A percentile compares a stretch with the other conserved stretches of the same genome.
These are phyloP conservation scores for Annulohypoxylon maeteangense DNA, from an alignment of 495 filamentous ascomycete genomes.

Conservation along the genomic window DNA sequence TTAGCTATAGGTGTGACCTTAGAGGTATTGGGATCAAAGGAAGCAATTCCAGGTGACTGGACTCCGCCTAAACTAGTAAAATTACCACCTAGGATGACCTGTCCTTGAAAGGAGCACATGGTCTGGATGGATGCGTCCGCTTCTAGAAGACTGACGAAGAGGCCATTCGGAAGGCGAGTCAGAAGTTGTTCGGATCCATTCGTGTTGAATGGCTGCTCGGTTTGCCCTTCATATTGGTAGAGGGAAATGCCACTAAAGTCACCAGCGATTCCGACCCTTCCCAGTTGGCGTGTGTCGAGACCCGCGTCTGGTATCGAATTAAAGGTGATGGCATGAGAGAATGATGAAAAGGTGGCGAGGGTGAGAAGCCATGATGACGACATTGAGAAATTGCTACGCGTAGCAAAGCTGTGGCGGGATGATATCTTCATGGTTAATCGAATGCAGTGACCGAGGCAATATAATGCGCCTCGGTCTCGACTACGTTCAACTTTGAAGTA, in stretches of 20 bases:
- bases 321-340: slow-evolving; percentile 73
- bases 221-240: slow-evolving; percentile 85
- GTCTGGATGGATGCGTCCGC: slow-evolving; percentile 85
- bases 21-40: slow-evolving; percentile 77
- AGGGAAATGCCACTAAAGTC: slow-evolving; percentile 93
- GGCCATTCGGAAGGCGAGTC: slow-evolving; percentile 84
- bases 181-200: slow-evolving; percentile 87
- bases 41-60: slow-evolving; percentile 79
- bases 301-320: slow-evolving; percentile 76
- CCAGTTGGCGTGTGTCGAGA: slow-evolving; percentile 82
- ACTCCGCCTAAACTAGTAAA: slow-evolving; percentile 90
- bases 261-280: slow-evolving; percentile 85
- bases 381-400: slow-evolving; percentile 42
- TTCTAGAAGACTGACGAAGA: slow-evolving; percentile 74
- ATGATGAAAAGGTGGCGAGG: slow-evolving; percentile 55
- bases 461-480: slow-evolving; percentile 39
- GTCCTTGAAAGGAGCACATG: slow-evolving; percentile 86
- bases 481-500: slow-evolving; percentile 25
- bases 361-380: slow-evolving; percentile 48
- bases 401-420: slow-evolving; percentile 48
- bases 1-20: slow-evolving; percentile 77
- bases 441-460: slow-evolving; percentile 24
- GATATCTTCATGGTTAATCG: slow-evolving; percentile 54
- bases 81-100: slow-evolving; percentile 86
- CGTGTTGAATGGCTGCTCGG: slow-evolving; percentile 68